Evolutionary conservation across 2,329 filamentous ascomycete genomes (phyloP), one percentile per base, ranked within the genome.

Genomic region (Scedosporium apiospermum): DNA sequence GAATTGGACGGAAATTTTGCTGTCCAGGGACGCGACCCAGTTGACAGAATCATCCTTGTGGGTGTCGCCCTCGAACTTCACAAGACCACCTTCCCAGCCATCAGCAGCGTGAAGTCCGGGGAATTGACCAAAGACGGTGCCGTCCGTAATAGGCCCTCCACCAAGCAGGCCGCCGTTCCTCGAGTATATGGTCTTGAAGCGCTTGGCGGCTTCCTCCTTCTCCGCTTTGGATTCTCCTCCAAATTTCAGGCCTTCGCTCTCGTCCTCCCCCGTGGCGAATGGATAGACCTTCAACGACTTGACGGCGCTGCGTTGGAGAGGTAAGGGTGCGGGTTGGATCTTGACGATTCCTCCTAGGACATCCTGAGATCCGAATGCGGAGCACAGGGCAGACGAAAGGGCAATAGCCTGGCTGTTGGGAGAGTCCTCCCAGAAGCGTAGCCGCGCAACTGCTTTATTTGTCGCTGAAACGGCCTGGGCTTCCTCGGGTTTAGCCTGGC

Each of bases 261-360:
- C 75, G 67, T 85, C 49, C 3, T 80, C 76, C 23, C 76, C 75
- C 1, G 81, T 77, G 3, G 85, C 81, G 69, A 97, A 98, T 0
- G 95, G 95, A 63, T 89, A 90, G 1, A 99, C 78, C 68, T 90
- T 93, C 63, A 98, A 76, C 4, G 84, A 77, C 63, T 82, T 80
- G 4, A 91, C 78, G 0, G 84, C 80, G 49, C 84, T 86, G 64
- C 86, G 85, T 5, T 87, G 80, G n/a, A 91, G 77, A 61, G 88
- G 89, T 49, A 82, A 77, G 14, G 90, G 86, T 1, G 93, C 93
- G 9, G 90, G 87, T 71, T 98, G 92, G 34, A 99, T 81, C 65
- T 93, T 91, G 63, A 96, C 83, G 51, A 98, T 85, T 0, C 92
- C 91, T 12, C 95, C 95, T 9, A 96, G 89, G 60, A 96, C 82